Evolutionary conservation across 371 early-diverging fungal genomes (phyloP), one percentile per base, ranked within the genome.

Genomic region (Mortierella polycephala): DNA sequence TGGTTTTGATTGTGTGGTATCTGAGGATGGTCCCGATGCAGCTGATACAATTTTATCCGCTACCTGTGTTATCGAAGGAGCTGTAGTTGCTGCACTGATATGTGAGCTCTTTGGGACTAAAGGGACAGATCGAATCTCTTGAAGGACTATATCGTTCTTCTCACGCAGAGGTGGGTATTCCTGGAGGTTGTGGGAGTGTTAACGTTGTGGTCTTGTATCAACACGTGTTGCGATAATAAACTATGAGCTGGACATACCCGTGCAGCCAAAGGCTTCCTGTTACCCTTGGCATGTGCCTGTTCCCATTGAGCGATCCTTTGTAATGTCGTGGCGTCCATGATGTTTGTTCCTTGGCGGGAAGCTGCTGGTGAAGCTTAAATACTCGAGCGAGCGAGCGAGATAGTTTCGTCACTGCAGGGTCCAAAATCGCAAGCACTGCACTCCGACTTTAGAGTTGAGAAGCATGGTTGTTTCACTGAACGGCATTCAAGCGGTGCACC

Each of bases 81-180:
- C 42, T 16, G 23, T 1, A 7, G 41, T n/a, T 55, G 2, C 30
- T 30, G 30, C 4, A 30, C 30, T 46, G 37, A 64, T n/a, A 21
- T n/a, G 49, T 13, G 59, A 6, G 37, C 37, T 53, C 42, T 64
- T 71, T 7, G 40, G 56, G 3, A 50, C 42, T 39, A 57, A 42
- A 30, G 40, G 53, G 21, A 50, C 41, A n/a, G 60, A 18, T 9
- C 53, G 62, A 41, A 74, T 47, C 39, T 64, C 61, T 14, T 60
- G 50, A 42, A 75, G 65, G 39, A 57, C 44, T 30, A 75, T 69
- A 18, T 75, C 75, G 55, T 65, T 60, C 18, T 41, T 57, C 16
- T 58, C 21, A n/a, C 75, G 64, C 40, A 64, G 21, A 18, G 75
- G 75, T 9, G 64, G 66, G 49, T 65, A 75, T 44, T 75, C 66